Base-by-base conservation (phyloP, 768 basidiomycete species). In the Agrocybe pediades region DNA sequence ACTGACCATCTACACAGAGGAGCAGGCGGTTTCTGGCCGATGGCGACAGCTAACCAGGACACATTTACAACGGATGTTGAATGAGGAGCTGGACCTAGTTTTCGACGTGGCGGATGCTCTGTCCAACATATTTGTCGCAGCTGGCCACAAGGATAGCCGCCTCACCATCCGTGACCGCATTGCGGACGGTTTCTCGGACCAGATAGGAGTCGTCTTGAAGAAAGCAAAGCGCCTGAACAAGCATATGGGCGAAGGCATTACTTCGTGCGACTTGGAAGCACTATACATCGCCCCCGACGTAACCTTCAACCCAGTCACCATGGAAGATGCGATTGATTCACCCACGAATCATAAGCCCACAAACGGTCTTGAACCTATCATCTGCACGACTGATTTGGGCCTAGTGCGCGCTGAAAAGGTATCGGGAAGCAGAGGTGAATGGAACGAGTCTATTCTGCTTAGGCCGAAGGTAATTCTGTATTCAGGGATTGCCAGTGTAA, bases 381-480 rank as follows among this genome's bases (percentile, higher is more conserved):
- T 86, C 17, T 85, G 85, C 58, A 84, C 83, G 42, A 84, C 78
- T 17, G 80, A 83, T 45, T 71, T 86, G 3, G 84, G 84, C 2
- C 68, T 86, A 27, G 70, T 70, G 6, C 67, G 73, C 25, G 70
- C 71, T 9, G 74, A 71, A 53, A 75, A 71, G 60, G 57, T 68
- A 16, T 62, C 71, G n/a, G 78, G 73, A 9, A 69, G 69, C 27
- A 59, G 59, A 3, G 75, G 73, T n/a, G 74, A 77, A 33, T 83
- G 78, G 82, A 73, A 79, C 33, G 76, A 74, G 19, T 65, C 67
- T 2, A 71, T 80, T 0, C 66, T 86, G 50, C 62, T 83, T 54
- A 82, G 76, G 65, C 82, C 84, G 3, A 82, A 76, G 50, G 79
- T 86, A n/a, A 74, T 81, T 1, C 67, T 85, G 8, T 75, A 66